Percentiles rank a stretch among this genome's conserved stretches.
These are phyloP conservation scores for Scortechinia acanthostroma DNA, from an alignment of 2,329 filamentous ascomycete genomes.

Conservation along the genomic window DNA sequence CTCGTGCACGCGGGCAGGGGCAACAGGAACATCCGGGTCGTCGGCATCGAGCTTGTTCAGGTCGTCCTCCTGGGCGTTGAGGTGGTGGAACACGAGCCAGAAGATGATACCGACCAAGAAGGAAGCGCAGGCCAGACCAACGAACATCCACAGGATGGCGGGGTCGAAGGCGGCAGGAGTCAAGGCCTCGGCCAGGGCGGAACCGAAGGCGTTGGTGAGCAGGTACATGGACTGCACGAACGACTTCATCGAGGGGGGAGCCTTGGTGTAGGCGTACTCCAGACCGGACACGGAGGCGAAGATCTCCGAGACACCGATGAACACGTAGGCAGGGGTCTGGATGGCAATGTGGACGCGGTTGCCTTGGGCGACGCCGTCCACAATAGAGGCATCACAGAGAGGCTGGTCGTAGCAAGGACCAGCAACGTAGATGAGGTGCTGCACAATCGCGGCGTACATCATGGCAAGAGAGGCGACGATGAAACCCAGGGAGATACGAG, in stretches of 20 bases:
- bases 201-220: conserved; percentile 49
- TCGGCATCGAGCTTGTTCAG: neutral
- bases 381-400: conserved; percentile 22
- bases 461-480: conserved; percentile 42
- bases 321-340: conserved; percentile 42
- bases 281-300: conserved; percentile 62
- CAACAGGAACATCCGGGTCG: conserved; percentile 1
- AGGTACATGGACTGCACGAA: conserved; percentile 52
- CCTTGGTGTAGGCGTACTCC: conserved; percentile 71
- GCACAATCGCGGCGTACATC: conserved; percentile 49
- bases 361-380: conserved; percentile 14
- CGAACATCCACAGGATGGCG: conserved; percentile 61
- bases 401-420: conserved; percentile 40
- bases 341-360: conserved; percentile 42
- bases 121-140: conserved; percentile 40
- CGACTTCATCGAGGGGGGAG: conserved; percentile 61
- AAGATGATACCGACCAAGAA: conserved; percentile 41
- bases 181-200: conserved; percentile 53
- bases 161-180: conserved; percentile 55
- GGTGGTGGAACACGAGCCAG: conserved; percentile 13
- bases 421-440: conserved; percentile 48
- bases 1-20: too few relatives aligned
- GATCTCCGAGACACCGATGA: conserved; percentile 52
- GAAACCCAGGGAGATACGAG: conserved; percentile 61
- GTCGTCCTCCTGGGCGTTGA: conserved; percentile 1